Conservation (phyloP, 2,329 filamentous ascomycete species). For the Paraphaeosphaeria sporulosa region DNA sequence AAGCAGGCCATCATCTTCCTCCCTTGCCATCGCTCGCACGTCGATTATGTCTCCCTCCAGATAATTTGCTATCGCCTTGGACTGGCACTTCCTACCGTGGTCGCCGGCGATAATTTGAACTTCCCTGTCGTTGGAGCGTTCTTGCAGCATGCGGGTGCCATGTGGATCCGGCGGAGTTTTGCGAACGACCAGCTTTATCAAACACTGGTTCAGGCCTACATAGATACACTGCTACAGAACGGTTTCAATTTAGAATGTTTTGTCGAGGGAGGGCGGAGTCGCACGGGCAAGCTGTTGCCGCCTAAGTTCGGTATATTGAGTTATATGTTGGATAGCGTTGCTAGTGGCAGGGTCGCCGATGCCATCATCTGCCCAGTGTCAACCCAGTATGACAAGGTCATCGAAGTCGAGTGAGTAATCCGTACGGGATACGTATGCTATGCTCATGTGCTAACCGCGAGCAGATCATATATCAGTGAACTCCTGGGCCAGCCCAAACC, state of each 20-base stretch:
- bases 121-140: slow-evolving; percentile 90
- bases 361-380: slow-evolving; percentile 94
- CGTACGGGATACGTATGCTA: not conserved
- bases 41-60: slow-evolving; percentile 95
- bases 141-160: slow-evolving; percentile 90
- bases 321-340: slow-evolving; percentile 88
- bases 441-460: slow-evolving; percentile 17
- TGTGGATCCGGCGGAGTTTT: slow-evolving; percentile 95
- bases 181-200: slow-evolving; percentile 90
- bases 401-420: slow-evolving; percentile 71
- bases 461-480: slow-evolving; percentile 86
- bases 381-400: slow-evolving; percentile 98
- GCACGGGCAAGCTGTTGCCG: slow-evolving; percentile 90
- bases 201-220: slow-evolving; percentile 93
- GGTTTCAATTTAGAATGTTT: slow-evolving; percentile 98
- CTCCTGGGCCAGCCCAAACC: slow-evolving; percentile 92
- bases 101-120: slow-evolving; percentile 95
- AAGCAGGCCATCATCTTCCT: slow-evolving; percentile 97
- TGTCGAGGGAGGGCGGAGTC: slow-evolving; percentile 92
- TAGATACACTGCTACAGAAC: slow-evolving; percentile 87
- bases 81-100: slow-evolving; percentile 86
- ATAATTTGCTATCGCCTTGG: slow-evolving; percentile 95
- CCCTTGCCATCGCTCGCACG: slow-evolving; percentile 91
- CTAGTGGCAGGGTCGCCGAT: slow-evolving; percentile 88
- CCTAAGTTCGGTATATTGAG: slow-evolving; percentile 95